phyloP scores from a whole-genome alignment of 2,329 filamentous ascomycete species.

The Anthostomella pinea region DNA sequence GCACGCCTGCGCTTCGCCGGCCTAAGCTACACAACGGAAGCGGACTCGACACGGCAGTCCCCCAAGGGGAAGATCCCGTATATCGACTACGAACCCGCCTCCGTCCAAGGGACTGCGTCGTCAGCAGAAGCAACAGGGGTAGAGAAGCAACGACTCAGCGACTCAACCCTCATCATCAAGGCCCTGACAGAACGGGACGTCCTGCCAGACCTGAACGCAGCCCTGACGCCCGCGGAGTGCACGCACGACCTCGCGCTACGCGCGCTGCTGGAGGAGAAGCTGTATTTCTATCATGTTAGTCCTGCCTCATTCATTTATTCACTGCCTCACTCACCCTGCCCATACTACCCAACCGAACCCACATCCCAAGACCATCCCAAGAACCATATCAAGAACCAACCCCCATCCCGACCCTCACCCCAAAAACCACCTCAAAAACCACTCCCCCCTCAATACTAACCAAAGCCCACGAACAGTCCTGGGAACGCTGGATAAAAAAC shows the following conservation, averaged over 20 bases:
- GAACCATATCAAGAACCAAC: too few species aligned
- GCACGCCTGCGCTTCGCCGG: slow-evolving; percentile 54
- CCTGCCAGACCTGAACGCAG: slow-evolving; percentile 47
- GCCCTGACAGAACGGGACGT: slow-evolving; percentile 39
- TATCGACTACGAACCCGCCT: slow-evolving; percentile 40
- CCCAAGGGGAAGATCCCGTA: slow-evolving; percentile 63
- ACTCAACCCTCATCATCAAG: slow-evolving; percentile 55
- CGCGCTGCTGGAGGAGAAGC: slow-evolving; percentile 57
- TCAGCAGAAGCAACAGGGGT: slow-evolving; percentile 6
- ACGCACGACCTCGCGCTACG: slow-evolving; percentile 51
- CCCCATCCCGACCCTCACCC: too few species aligned
- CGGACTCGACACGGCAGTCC: slow-evolving; percentile 42
- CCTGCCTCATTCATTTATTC: neutral
- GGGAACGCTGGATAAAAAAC: slow-evolving; percentile 59
- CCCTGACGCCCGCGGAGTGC: slow-evolving; percentile 36
- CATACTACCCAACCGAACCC: neutral
- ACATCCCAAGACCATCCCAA: too few species aligned
- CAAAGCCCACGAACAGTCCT: too few species aligned
- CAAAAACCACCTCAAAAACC: too few species aligned
- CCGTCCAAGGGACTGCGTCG: neutral
- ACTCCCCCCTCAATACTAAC: too few species aligned
- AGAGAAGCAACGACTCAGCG: slow-evolving; percentile 42
- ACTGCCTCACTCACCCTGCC: neutral
- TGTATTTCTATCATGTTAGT: slow-evolving; percentile 54
- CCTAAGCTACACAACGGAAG: slow-evolving; percentile 43